phyloP scores from a whole-genome alignment of 371 early-diverging fungal genomes.

The Conidiobolus coronatus region DNA sequence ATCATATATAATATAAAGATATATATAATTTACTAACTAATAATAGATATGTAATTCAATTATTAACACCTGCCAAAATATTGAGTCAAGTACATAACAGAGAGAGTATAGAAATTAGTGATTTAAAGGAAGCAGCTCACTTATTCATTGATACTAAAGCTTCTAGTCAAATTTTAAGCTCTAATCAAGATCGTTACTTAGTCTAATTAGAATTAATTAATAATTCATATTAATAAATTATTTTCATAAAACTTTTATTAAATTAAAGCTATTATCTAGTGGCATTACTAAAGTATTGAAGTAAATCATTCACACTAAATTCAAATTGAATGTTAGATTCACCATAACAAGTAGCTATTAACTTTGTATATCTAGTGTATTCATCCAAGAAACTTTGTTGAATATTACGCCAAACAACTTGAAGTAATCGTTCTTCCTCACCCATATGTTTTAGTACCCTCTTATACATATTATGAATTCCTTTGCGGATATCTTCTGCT shows the following conservation, averaged over 20 bases:
- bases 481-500: slow-evolving; percentile 58
- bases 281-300: slow-evolving; percentile 35
- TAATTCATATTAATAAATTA: no score
- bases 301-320: slow-evolving; percentile 68
- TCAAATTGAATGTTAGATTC: slow-evolving; percentile 61
- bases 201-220: slow-evolving; percentile 2
- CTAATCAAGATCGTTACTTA: slow-evolving; percentile 13
- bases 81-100: slow-evolving; percentile 67
- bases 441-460: slow-evolving; percentile 84
- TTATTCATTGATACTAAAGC: slow-evolving; percentile 85
- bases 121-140: slow-evolving; percentile 60
- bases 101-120: slow-evolving; percentile 45
- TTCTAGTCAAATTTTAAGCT: slow-evolving; percentile 36
- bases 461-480: slow-evolving; percentile 58
- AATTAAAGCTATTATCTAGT: slow-evolving; percentile 13
- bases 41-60: slow-evolving; percentile 84
- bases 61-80: slow-evolving; percentile 78
- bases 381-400: slow-evolving; percentile 68
- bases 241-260: no score
- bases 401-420: slow-evolving; percentile 79
- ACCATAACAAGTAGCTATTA: slow-evolving; percentile 67
- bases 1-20: slow-evolving; percentile 3
- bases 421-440: slow-evolving; percentile 57
- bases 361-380: slow-evolving; percentile 50
- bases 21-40: not conserved